Conservation (phyloP, 345 rosid species). For the Pugionium cornutum region DNA sequence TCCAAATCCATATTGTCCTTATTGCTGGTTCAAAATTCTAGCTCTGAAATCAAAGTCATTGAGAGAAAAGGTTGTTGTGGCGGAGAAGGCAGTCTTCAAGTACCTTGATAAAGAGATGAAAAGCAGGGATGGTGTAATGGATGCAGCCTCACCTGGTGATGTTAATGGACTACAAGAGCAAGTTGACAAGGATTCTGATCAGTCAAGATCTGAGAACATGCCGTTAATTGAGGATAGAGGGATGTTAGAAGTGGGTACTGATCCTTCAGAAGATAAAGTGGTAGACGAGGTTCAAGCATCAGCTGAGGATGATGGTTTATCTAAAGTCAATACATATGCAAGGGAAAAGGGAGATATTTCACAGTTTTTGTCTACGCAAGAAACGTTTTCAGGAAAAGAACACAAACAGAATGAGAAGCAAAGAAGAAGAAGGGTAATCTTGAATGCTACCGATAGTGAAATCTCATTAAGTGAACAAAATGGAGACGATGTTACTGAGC, state of each 20-base stretch:
- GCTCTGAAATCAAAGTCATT: conserved; percentile 1
- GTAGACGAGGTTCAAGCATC: too few relatives aligned
- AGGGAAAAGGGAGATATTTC: too few relatives aligned
- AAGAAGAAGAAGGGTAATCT: not conserved
- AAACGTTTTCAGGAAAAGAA: too few relatives aligned
- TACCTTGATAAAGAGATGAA: conserved; percentile 23
- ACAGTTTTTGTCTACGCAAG: too few relatives aligned
- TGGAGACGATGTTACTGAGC: conserved; percentile 24
- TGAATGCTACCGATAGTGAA: conserved; percentile 7
- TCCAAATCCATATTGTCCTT: conserved; percentile 28
- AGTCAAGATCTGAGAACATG: conserved; percentile 1
- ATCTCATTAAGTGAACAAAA: conserved; percentile 13
- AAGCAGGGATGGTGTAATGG: not conserved
- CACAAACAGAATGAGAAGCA: too few relatives aligned
- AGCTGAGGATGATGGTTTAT: too few relatives aligned
- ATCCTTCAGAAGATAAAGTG: too few relatives aligned
- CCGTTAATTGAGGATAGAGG: not conserved
- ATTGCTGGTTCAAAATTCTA: conserved; percentile 23
- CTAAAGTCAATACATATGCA: too few relatives aligned
- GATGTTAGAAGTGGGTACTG: too few relatives aligned
- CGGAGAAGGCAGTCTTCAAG: conserved; percentile 21
- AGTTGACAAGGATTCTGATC: conserved; percentile 2
- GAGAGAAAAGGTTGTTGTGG: not conserved
- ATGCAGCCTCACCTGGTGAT: conserved; percentile 1
- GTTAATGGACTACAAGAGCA: conserved; percentile 13